A percentile compares a stretch with the other conserved stretches of the same genome.
Evolutionary conservation across 345 rosid species (phyloP).

Genomic region (Boechera divaricarpa): DNA sequence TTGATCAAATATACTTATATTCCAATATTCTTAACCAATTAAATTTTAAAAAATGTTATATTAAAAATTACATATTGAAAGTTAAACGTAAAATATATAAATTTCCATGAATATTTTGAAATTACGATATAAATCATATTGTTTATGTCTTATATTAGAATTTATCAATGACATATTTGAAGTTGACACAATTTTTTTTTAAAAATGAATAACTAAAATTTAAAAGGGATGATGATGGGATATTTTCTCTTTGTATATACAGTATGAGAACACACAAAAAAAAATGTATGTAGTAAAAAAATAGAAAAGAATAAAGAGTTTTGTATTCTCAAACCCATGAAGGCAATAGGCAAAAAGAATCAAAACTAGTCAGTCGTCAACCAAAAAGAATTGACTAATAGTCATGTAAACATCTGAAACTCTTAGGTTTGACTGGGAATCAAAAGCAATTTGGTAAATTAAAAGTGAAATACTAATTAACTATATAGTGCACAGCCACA

Average conservation of each 20-base stretch:
- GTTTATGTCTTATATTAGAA: neutral
- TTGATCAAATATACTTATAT: neutral
- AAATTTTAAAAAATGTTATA: neutral
- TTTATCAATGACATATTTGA: neutral
- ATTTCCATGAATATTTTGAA: neutral
- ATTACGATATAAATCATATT: neutral
- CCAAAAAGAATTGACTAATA: constrained; percentile 29
- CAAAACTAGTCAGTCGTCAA: constrained; percentile 11
- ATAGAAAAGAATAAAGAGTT: neutral
- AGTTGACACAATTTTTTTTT: too few species aligned
- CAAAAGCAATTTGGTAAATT: constrained; percentile 31
- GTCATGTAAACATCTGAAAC: constrained; percentile 31
- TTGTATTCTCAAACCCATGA: neutral
- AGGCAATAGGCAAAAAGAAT: constrained; percentile 12
- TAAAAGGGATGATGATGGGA: neutral
- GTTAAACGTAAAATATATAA: neutral
- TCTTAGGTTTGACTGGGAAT: constrained; percentile 36
- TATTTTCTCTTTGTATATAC: neutral
- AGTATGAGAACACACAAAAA: neutral
- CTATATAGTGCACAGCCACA: constrained; percentile 36
- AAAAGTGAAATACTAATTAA: constrained; percentile 20
- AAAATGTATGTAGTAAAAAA: neutral
- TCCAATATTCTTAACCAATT: constrained; percentile 7
- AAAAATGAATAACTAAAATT: neutral
- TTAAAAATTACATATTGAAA: neutral